Base-by-base conservation (phyloP, 352 stramenopile genomes). In the Phytophthora palmivora region DNA sequence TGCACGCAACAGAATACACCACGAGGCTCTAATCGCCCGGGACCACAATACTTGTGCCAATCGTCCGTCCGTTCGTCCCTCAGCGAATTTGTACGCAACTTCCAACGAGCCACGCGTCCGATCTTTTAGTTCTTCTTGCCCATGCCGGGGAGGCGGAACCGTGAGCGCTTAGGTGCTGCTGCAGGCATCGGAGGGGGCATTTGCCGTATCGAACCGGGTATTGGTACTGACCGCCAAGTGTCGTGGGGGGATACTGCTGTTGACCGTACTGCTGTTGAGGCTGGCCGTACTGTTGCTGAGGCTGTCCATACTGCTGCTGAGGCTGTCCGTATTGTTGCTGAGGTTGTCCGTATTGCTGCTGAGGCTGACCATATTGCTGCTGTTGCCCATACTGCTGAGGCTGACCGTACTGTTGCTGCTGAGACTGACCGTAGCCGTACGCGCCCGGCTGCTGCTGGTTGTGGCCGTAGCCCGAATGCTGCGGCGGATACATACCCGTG, bases 71-170 rank as follows among this genome's bases (percentile, higher is more conserved):
- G 37, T 49, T 58, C 57, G 45, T 52, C 19, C 39, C 18, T 47
- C 54, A 18, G 36, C 48, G 43, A 65, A 42, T 42, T 50, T 14
- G 55, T 58, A 64, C 33, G 54, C 50, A 44, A 39, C 51, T 66
- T 50, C 34, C 37, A 49, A 22, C 38, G 30, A 67, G 28, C 16
- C 28, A 51, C 54, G 46, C 32, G 39, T 61, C 39, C 74, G 75
- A 21, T 46, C 36, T 63, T n/a, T 84, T 84, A 91, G 68, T 89
- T 90, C 72, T 90, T 93, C 70, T 88, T 88, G 70, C 82, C 79
- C 32, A 83, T 74, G 49, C 78, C 69, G 15, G 84, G 84, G 22
- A 93, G 63, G 11, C 80, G 76, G 71, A 91, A 91, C 49, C 87
- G 84, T 34, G 78, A 86, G 36, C 86, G 86, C 70, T 90, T 91